Evolutionary conservation across 305 asterid genomes (phyloP).

Genomic region (Ajuga reptans): DNA sequence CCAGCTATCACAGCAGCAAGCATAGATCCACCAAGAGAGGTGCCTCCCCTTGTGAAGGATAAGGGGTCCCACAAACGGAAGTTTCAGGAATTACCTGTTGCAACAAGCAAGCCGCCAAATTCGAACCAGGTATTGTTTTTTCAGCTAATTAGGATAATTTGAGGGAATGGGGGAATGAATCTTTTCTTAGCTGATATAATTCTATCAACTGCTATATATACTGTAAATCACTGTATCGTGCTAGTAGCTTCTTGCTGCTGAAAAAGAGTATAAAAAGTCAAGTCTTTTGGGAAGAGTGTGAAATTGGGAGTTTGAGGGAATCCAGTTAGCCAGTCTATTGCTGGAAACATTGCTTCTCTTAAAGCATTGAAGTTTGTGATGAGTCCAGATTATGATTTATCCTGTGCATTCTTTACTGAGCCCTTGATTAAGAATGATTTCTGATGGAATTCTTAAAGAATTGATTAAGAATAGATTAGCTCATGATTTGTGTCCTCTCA

Average conservation of each 20-base stretch:
- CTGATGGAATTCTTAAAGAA: background rate
- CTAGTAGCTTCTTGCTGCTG: background rate
- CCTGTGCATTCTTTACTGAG: too few relatives aligned
- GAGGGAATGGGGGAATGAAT: background rate
- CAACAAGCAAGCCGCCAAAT: constrained; percentile 37
- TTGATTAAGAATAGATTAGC: constrained; percentile 1
- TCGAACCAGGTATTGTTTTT: constrained; percentile 50
- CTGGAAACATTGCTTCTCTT: background rate
- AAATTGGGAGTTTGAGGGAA: background rate
- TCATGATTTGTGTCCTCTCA: constrained; percentile 9
- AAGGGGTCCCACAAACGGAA: constrained; percentile 68
- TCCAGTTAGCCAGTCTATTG: too few relatives aligned
- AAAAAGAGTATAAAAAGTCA: background rate
- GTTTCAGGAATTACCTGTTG: constrained; percentile 79
- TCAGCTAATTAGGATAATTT: constrained; percentile 5
- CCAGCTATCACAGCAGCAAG: constrained; percentile 41
- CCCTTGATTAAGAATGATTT: background rate
- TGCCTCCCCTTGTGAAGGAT: constrained; percentile 36
- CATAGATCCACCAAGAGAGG: constrained; percentile 32
- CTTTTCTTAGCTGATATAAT: background rate
- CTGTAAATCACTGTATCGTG: background rate
- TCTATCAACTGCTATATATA: background rate
- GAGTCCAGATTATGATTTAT: background rate
- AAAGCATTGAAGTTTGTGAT: background rate
- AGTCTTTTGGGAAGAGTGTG: background rate